Evolutionary conservation across 495 filamentous ascomycete genomes (phyloP).

Genomic region (Cenococcum geophilum): DNA sequence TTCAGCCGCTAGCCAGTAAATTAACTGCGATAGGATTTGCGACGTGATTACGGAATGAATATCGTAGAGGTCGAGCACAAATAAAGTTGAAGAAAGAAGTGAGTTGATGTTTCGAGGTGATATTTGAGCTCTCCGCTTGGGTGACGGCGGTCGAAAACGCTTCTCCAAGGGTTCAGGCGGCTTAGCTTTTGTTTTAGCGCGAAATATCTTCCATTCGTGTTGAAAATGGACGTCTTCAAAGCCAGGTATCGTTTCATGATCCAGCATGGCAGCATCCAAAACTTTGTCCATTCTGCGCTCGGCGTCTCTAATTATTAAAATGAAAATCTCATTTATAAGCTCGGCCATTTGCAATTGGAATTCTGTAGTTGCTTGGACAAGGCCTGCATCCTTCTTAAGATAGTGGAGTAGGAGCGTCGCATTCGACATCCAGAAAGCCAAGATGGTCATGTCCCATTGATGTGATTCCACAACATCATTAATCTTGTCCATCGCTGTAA

Average conservation of each 20-base stretch:
- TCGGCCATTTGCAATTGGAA: slow-evolving; percentile 93
- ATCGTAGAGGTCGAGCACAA: slow-evolving; percentile 96
- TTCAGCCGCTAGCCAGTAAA: slow-evolving; percentile 96
- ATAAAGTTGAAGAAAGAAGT: slow-evolving; percentile 89
- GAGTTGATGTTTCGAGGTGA: slow-evolving; percentile 97
- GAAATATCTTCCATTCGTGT: slow-evolving; percentile 96
- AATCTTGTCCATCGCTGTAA: slow-evolving; percentile 90
- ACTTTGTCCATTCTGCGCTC: slow-evolving; percentile 96
- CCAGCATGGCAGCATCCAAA: slow-evolving; percentile 84
- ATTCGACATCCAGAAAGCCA: slow-evolving; percentile 99
- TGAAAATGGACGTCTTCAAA: slow-evolving; percentile 96
- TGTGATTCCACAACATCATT: slow-evolving; percentile 88
- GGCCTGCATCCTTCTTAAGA: slow-evolving; percentile 83
- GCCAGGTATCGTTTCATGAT: slow-evolving; percentile 96
- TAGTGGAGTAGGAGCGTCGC: slow-evolving; percentile 93
- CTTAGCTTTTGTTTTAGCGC: slow-evolving; percentile 78
- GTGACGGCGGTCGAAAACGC: slow-evolving; percentile 88
- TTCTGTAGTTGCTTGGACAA: slow-evolving; percentile 74
- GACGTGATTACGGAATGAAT: slow-evolving; percentile 95
- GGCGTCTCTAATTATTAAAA: slow-evolving; percentile 96
- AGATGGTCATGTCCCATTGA: slow-evolving; percentile 99
- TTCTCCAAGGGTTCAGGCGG: slow-evolving; percentile 79
- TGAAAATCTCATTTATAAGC: slow-evolving; percentile 96
- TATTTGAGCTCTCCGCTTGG: slow-evolving; percentile 81
- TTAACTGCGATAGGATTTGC: slow-evolving; percentile 84